A percentile compares a stretch with the other conserved stretches of the same genome.
Evolutionary conservation across 345 rosid genomes (phyloP).

Genomic region (Gossypium longicalyx): DNA sequence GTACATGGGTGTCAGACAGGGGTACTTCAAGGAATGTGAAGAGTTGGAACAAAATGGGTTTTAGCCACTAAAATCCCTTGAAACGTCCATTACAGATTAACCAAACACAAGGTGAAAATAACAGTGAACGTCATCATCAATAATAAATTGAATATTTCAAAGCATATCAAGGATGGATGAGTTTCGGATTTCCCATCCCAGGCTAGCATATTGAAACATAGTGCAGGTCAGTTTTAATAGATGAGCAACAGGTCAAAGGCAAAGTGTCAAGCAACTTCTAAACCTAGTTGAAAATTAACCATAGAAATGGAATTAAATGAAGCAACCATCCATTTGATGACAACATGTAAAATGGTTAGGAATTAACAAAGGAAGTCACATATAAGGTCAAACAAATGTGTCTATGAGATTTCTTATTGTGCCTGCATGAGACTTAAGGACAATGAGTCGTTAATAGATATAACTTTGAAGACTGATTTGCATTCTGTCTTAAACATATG

Average conservation of each 20-base stretch:
- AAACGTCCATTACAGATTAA: neutral
- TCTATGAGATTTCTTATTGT: neutral
- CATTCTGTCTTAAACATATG: neutral
- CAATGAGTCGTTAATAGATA: neutral
- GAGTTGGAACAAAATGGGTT: too few species aligned
- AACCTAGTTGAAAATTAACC: neutral
- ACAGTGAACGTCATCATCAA: neutral
- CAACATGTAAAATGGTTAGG: neutral
- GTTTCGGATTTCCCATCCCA: neutral
- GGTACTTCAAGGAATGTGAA: too few species aligned
- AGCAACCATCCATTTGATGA: neutral
- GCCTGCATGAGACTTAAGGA: neutral
- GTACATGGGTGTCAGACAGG: too few species aligned
- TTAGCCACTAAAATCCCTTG: neutral
- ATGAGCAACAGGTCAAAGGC: neutral
- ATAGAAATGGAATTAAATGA: neutral
- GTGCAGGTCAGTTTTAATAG: neutral
- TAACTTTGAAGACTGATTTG: neutral
- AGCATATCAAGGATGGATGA: neutral
- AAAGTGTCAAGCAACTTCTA: neutral
- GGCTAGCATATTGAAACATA: neutral
- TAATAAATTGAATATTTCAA: neutral
- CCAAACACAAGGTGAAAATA: neutral
- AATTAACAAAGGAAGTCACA: neutral
- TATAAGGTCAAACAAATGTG: neutral